Base-by-base conservation (phyloP, 192 early-diverging fungal species). In the Diversispora epigaea region DNA sequence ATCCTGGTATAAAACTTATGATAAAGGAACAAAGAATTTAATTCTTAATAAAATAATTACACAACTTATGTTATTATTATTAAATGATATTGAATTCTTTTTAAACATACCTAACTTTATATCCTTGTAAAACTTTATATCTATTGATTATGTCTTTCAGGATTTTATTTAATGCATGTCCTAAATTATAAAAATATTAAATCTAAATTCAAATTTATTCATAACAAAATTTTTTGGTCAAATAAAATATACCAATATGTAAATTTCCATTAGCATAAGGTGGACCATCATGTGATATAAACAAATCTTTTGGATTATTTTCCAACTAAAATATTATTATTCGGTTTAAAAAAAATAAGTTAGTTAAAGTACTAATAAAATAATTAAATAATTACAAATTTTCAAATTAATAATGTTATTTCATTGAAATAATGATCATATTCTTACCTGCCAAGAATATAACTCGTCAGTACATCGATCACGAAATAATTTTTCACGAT, bases 111-210 rank as follows among this genome's bases (percentile, higher is more conserved):
- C 83, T 79, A 5, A 94, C 91, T 74, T 86, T 89, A 45, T 85
- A 84, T 44, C 92, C 92, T 47, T 84, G 83, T 75, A 92, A 85
- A 3, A 92, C 83, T 60, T 89, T 86, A 77, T 92, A 88, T 22
- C 92, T 86, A 76, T 91, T 90, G 50, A 91, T 80, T 39, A 94
- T 89, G 60, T 94, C 92, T 78, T 94, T 94, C 22, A 93, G 83
- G 55, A 94, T 84, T 81, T 92, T 92, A 83, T 94, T 94, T 81
- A 94, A 84, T 45, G 91, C 91, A 64, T 94, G 92, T 3, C 85
- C 87, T 81, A 68, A 40, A 40, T 17, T 19, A 77, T 11, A 14
- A 21, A 15, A 5, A n/a, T 19, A 32, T 43, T 6, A 19, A 12
- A 49, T 47, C 11, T 68, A 15, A 4, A 70, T 56, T 32, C n/a